Evolutionary conservation across 2,329 filamentous ascomycete genomes (phyloP), one percentile per base, ranked within the genome.

Genomic region (Hypoxylon sp.): DNA sequence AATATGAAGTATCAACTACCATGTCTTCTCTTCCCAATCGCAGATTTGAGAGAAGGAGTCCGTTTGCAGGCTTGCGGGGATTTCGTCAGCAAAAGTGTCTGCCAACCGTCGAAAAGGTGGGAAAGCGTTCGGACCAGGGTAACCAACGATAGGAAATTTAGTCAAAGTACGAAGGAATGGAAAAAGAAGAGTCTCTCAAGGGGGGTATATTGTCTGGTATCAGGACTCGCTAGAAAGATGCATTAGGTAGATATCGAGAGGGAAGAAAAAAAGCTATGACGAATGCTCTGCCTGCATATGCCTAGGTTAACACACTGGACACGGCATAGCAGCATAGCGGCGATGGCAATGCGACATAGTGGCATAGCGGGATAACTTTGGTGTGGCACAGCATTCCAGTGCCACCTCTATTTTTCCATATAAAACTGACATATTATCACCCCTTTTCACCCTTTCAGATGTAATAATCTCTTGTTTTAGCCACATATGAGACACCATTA

Each of bases 1-100:
- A 96, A 80, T 97, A 97, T 71, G 87, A 82, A 61, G 92, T 96
- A 79, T 97, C 93, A 73, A 91, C 91, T 72, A 95, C 93, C 93
- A 96, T 96, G 39, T 48, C 70, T 64, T 49, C 56, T 61, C 41
- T 60, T 55, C 30, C 24, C 48, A 54, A 54, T 62, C 30, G 39
- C 55, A 34, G 56, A 58, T 49, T 11, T 22, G 41, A 47, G 13
- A 51, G 22, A 7, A 48, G 41, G 44, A 41, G 4, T 43, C 44
- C 47, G 43, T 51, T 51, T 54, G 22, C 24, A 30, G 20, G 7
- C 20, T 30, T 62, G 58, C 43, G 56, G 59, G 58, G 56, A 32
- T 24, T 46, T 46, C 22, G 19, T n/a, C 22, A 43, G 39, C 17
- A 20, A 22, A 22, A 19, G 32, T 20, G 2, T 41, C 17, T 20